phyloP scores from a whole-genome alignment of 305 asterid species.

The Petunia hybrid region DNA sequence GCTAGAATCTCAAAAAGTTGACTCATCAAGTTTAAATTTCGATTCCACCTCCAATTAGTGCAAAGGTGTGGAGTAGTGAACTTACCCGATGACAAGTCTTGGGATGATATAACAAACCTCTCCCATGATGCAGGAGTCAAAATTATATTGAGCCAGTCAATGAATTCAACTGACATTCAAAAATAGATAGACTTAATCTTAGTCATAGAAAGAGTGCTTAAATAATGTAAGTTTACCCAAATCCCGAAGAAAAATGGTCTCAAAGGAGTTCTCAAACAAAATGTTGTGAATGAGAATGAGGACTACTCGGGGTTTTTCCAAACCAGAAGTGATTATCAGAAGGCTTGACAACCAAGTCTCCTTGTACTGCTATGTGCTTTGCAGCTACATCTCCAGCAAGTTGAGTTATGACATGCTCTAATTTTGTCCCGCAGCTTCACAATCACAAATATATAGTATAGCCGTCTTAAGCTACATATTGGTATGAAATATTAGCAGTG shows the following conservation, averaged over 20 bases:
- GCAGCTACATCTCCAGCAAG: constrained; percentile 68
- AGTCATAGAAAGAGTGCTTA: too few relatives aligned
- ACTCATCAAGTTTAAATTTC: too few relatives aligned
- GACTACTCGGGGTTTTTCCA: constrained; percentile 58
- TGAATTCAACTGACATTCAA: too few relatives aligned
- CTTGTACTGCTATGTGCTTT: constrained; percentile 56
- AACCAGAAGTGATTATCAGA: constrained; percentile 86
- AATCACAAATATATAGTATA: too few relatives aligned
- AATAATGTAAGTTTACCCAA: constrained; percentile 57
- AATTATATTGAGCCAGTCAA: too few relatives aligned
- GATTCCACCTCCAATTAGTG: too few relatives aligned
- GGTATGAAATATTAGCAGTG: too few relatives aligned
- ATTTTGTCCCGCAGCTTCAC: constrained; percentile 78
- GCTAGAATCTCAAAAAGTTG: too few relatives aligned
- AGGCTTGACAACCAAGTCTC: constrained; percentile 64
- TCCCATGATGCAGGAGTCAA: constrained; percentile 77
- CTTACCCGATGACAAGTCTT: constrained; percentile 62
- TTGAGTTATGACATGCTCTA: constrained; percentile 72
- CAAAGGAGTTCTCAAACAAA: constrained; percentile 75
- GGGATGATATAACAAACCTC: constrained; percentile 54
- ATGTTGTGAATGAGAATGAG: constrained; percentile 61
- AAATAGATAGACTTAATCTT: too few relatives aligned
- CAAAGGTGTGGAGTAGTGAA: background rate
- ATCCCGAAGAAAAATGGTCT: constrained; percentile 81
- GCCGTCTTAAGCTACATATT: too few relatives aligned